Evolutionary conservation across 305 asterid species (phyloP).

Genomic region (Salvia sclarea): DNA sequence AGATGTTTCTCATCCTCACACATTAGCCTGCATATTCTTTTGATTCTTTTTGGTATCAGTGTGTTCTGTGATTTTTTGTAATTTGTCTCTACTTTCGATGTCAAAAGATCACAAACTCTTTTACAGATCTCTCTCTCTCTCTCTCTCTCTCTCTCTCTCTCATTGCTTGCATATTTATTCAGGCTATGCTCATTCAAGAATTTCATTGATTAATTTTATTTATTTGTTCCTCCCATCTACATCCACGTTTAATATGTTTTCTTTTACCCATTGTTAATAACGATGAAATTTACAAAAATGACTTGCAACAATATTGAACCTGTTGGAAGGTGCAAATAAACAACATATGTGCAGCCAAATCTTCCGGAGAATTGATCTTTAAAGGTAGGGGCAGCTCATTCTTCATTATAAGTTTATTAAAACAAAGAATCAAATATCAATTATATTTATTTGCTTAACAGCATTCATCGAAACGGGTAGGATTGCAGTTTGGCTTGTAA

Average conservation of each 20-base stretch:
- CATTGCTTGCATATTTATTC: not conserved
- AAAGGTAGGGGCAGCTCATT: too few relatives aligned
- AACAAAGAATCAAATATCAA: not conserved
- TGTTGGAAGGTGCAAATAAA: not conserved
- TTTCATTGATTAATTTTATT: too few relatives aligned
- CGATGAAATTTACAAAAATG: not conserved
- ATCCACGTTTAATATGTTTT: too few relatives aligned
- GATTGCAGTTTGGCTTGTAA: constrained; percentile 1
- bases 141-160: not conserved
- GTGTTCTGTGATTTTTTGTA: constrained; percentile 32
- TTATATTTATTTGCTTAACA: not conserved
- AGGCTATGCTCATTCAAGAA: not conserved
- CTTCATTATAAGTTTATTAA: too few relatives aligned
- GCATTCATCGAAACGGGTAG: not conserved
- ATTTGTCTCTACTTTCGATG: constrained; percentile 24
- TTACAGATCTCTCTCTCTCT: not conserved
- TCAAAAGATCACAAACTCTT: constrained; percentile 25
- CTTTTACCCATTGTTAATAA: too few relatives aligned
- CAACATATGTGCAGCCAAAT: not conserved
- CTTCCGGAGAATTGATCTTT: not conserved
- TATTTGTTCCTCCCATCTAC: too few relatives aligned
- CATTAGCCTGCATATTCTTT: constrained; percentile 40
- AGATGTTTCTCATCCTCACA: constrained; percentile 35
- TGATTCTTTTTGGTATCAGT: constrained; percentile 37
- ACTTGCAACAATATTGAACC: not conserved